Evolutionary conservation across 164 flowering plant species (phyloP).

Genomic region (Dillenia turbinata): DNA sequence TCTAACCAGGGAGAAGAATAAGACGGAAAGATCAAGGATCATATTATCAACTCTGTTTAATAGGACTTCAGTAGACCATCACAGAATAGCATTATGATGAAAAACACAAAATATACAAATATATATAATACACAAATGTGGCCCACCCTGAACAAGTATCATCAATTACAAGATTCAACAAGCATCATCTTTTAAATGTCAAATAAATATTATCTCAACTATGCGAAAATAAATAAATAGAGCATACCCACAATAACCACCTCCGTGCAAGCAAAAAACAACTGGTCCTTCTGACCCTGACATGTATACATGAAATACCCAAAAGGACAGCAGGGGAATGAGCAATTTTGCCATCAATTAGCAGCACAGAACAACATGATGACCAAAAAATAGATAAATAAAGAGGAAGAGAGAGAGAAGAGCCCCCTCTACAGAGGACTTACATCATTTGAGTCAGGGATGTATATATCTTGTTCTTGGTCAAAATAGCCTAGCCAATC

Average conservation of each 20-base stretch:
- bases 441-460: slow-evolving; percentile 56
- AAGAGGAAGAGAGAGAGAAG: neutral
- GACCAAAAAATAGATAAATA: slow-evolving; percentile 11
- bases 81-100: too few species aligned
- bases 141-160: too few species aligned
- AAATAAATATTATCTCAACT: too few species aligned
- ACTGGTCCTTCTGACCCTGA: slow-evolving; percentile 93
- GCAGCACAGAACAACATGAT: neutral
- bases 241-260: slow-evolving; percentile 91
- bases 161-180: too few species aligned
- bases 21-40: too few species aligned
- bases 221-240: neutral
- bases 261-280: slow-evolving; percentile 92
- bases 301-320: slow-evolving; percentile 87
- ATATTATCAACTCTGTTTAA: too few species aligned
- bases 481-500: slow-evolving; percentile 75
- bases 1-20: too few species aligned
- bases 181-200: too few species aligned
- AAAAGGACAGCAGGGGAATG: slow-evolving; percentile 14
- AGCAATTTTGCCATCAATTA: neutral
- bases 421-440: neutral
- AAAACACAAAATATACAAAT: too few species aligned
- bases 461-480: slow-evolving; percentile 54
- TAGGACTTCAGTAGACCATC: too few species aligned
- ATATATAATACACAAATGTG: too few species aligned